These are phyloP conservation scores for Helicocarpus griseus DNA, from an alignment of 2,329 filamentous ascomycete species.

Conservation along the genomic window DNA sequence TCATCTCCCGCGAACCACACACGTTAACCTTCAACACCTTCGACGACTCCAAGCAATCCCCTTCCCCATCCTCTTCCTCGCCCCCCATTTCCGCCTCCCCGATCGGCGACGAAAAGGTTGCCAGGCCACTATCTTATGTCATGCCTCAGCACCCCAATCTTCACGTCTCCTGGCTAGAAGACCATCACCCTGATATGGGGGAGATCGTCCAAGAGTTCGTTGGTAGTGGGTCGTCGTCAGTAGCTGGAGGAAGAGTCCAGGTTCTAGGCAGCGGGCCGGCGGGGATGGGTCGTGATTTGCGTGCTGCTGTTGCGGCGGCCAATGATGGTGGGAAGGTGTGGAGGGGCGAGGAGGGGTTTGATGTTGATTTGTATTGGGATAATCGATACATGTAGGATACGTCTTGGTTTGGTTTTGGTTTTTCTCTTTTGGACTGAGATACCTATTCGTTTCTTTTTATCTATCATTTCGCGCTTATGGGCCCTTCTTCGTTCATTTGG, in stretches of 20 bases:
- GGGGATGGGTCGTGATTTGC: constrained; percentile 50
- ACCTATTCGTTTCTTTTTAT: not conserved
- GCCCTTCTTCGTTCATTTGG: no score
- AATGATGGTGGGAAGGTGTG: constrained; percentile 48
- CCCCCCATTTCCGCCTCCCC: no score
- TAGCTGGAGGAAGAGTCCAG: constrained; percentile 39
- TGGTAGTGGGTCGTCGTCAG: constrained; percentile 19
- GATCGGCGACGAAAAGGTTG: not conserved
- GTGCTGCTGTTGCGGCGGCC: constrained; percentile 43
- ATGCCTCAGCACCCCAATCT: not conserved
- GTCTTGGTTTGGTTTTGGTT: not conserved
- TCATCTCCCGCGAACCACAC: constrained; percentile 41
- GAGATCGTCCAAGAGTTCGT: constrained; percentile 43
- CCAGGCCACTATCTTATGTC: constrained; percentile 12
- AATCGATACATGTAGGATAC: no score
- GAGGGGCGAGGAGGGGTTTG: constrained; percentile 47
- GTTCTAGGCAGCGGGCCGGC: constrained; percentile 54
- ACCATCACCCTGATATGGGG: constrained; percentile 38
- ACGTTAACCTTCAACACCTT: not conserved
- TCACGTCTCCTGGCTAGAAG: constrained; percentile 5
- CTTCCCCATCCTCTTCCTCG: no score
- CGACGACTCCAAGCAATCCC: not conserved
- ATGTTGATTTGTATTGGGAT: constrained; percentile 51
- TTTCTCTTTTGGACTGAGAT: not conserved
- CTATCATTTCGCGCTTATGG: not conserved